Conservation (phyloP, 2,329 filamentous ascomycete species). For the Chaetomiaceae sp. region DNA sequence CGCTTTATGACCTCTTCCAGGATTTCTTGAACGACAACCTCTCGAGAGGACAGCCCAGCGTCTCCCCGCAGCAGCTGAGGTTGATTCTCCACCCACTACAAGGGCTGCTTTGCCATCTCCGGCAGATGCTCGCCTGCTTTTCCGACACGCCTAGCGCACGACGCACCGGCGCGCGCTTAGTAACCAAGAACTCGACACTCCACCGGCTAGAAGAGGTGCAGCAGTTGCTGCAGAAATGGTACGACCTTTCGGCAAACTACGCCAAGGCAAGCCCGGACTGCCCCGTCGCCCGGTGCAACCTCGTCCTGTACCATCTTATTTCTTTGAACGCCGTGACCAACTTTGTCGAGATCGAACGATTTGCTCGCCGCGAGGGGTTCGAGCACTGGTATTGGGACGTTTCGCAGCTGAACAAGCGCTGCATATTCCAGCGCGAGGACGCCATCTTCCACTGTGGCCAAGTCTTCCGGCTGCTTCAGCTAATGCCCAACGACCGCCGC, state of each 20-base stretch:
- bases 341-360: constrained; percentile 60
- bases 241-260: constrained; percentile 54
- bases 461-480: constrained; percentile 53
- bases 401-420: constrained; percentile 52
- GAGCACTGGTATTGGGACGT: constrained; percentile 51
- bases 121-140: constrained; percentile 60
- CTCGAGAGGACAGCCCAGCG: constrained; percentile 37
- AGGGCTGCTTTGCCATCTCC: constrained; percentile 56
- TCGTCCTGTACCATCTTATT: constrained; percentile 66
- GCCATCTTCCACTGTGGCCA: constrained; percentile 63
- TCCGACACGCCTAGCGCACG: constrained; percentile 46
- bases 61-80: constrained; percentile 54
- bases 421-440: constrained; percentile 57
- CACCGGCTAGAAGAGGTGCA: constrained; percentile 59
- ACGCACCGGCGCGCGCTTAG: constrained; percentile 36
- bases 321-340: constrained; percentile 62
- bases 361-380: constrained; percentile 56
- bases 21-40: constrained; percentile 62
- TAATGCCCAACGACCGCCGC: constrained; percentile 53
- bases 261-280: constrained; percentile 51
- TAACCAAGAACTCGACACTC: constrained; percentile 55
- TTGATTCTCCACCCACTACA: constrained; percentile 64
- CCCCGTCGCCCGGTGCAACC: constrained; percentile 55
- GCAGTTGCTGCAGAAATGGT: constrained; percentile 59
- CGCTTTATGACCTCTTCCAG: constrained; percentile 59